A percentile compares a stretch with the other conserved stretches of the same genome.
Conservation (phyloP, 2,329 filamentous ascomycete genomes). For the Aureobasidium sp. region DNA sequence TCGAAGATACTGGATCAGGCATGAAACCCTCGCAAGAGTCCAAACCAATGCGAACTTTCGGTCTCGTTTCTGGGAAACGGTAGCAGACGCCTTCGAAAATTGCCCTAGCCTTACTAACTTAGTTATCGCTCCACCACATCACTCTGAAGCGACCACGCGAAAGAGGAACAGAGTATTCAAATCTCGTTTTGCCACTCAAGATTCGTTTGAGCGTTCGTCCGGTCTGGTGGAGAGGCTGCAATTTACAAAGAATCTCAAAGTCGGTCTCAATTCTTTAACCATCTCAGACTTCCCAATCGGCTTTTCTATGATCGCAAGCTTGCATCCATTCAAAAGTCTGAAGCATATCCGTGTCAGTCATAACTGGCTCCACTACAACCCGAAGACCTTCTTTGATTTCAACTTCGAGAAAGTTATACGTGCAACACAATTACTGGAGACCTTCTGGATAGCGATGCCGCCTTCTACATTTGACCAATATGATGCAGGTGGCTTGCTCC, state of each 20-base stretch:
- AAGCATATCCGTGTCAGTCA: constrained; percentile 1
- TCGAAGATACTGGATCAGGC: neutral
- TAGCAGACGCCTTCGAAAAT: neutral
- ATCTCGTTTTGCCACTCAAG: neutral
- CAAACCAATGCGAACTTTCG: neutral
- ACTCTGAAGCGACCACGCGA: neutral
- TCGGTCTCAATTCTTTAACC: neutral
- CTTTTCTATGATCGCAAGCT: neutral
- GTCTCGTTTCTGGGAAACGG: neutral
- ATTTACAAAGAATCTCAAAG: neutral
- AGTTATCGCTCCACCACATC: neutral
- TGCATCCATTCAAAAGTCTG: neutral
- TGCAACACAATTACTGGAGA: neutral
- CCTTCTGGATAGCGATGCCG: neutral
- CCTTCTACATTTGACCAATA: neutral
- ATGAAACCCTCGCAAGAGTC: too few relatives aligned
- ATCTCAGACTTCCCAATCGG: neutral
- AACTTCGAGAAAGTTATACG: neutral
- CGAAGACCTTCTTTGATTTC: neutral
- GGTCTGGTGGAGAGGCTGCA: neutral
- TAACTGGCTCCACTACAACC: neutral
- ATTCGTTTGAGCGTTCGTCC: neutral
- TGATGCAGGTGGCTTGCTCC: neutral
- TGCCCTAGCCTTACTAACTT: neutral
- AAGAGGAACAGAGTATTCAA: neutral